These are phyloP conservation scores for Chlorella sp. DNA, from an alignment of 139 green algal species.

Conservation along the genomic window DNA sequence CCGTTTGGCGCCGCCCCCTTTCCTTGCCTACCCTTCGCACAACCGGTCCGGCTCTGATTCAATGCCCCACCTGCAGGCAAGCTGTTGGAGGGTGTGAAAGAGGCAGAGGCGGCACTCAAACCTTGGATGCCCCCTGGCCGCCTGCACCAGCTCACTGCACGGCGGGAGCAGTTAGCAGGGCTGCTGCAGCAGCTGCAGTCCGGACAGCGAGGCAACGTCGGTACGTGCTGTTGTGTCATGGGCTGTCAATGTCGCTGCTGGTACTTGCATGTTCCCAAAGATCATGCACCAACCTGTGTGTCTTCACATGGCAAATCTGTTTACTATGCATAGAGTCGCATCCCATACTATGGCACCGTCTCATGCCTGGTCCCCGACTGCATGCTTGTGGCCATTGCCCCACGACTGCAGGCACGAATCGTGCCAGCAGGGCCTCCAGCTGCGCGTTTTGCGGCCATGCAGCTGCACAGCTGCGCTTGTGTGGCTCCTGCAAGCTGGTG, in stretches of 20 bases:
- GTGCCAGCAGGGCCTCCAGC: background rate
- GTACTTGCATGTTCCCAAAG: too few relatives aligned
- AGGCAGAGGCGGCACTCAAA: background rate
- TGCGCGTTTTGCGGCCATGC: slow-evolving; percentile 13
- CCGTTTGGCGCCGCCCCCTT: background rate
- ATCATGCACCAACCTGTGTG: too few relatives aligned
- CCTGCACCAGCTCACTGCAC: slow-evolving; percentile 8
- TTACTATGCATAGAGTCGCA: background rate
- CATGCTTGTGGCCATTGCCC: too few relatives aligned
- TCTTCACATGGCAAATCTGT: background rate
- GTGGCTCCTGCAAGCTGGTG: slow-evolving; percentile 13
- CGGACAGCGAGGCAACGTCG: background rate
- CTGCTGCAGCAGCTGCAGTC: slow-evolving; percentile 19
- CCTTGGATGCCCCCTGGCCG: slow-evolving; percentile 11
- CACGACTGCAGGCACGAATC: background rate
- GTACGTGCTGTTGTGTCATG: background rate
- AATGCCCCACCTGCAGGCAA: slow-evolving; percentile 7
- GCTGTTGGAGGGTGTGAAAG: background rate
- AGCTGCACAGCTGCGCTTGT: background rate
- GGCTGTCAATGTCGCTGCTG: background rate
- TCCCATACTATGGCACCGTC: background rate
- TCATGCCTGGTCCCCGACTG: too few relatives aligned
- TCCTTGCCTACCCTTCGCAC: background rate
- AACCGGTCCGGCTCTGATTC: background rate
- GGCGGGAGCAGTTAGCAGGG: background rate